Conservation (phyloP, 805 yeast genomes). For the Blastobotrys muscicola region DNA sequence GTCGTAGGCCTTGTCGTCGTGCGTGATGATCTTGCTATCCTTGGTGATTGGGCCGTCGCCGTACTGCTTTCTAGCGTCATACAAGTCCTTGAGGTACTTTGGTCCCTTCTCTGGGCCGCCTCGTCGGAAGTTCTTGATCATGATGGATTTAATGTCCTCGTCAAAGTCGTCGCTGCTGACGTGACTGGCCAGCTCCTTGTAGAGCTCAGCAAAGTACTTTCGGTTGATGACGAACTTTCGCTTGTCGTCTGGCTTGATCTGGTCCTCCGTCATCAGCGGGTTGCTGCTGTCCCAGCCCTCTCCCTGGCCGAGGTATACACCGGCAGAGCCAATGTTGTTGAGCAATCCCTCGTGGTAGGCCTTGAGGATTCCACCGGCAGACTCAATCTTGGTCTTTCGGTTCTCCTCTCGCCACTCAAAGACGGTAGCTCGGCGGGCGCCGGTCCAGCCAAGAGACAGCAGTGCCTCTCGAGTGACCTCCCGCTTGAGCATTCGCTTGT, state of each 20-base stretch:
- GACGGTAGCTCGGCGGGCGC: constrained; percentile 62
- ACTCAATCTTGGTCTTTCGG: constrained; percentile 53
- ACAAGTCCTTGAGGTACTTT: constrained; percentile 15
- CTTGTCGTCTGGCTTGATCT: constrained; percentile 5
- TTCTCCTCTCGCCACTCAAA: constrained; percentile 63
- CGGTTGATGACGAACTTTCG: constrained; percentile 6
- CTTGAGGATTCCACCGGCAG: constrained; percentile 57
- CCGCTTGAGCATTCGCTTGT: constrained; percentile 10
- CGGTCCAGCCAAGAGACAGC: constrained; percentile 83
- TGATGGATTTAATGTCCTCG: constrained; percentile 8
- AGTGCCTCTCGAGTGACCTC: constrained; percentile 38
- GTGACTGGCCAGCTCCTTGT: constrained; percentile 1
- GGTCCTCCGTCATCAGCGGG: constrained; percentile 3
- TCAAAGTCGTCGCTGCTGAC: constrained; percentile 4
- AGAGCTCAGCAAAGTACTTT: constrained; percentile 10
- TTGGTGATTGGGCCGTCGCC: constrained; percentile 4
- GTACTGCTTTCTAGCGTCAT: constrained; percentile 12
- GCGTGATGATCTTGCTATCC: background rate
- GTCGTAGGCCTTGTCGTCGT: no score
- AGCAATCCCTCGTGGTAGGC: constrained; percentile 71
- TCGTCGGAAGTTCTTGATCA: constrained; percentile 19
- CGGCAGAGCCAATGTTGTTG: constrained; percentile 44
- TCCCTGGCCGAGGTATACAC: constrained; percentile 55
- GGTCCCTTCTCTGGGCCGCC: constrained; percentile 23
- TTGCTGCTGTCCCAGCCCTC: constrained; percentile 54